These are phyloP conservation scores for Colletotrichum abscissum DNA, from an alignment of 2,329 filamentous ascomycete genomes.

Conservation along the genomic window DNA sequence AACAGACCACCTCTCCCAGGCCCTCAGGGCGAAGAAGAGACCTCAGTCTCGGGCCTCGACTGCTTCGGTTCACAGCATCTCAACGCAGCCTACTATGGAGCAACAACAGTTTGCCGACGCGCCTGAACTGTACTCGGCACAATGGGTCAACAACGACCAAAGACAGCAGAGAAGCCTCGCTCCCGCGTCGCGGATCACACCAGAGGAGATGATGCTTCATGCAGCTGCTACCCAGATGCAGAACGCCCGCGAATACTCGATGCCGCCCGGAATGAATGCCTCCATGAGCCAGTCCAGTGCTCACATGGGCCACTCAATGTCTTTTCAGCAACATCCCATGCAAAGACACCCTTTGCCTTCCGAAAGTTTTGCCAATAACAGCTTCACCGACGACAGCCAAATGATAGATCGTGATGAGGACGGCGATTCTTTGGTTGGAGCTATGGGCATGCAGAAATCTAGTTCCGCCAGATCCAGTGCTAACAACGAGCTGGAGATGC, in stretches of 20 bases:
- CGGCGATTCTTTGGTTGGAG: slow-evolving; percentile 61
- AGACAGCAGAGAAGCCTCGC: slow-evolving; percentile 56
- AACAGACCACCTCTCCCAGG: slow-evolving; percentile 46
- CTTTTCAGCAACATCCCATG: slow-evolving; percentile 50
- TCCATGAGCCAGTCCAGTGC: slow-evolving; percentile 45
- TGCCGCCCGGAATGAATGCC: slow-evolving; percentile 61
- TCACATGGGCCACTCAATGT: slow-evolving; percentile 39
- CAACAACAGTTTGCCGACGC: slow-evolving; percentile 55
- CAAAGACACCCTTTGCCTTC: slow-evolving; percentile 63
- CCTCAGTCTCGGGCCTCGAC: slow-evolving; percentile 67
- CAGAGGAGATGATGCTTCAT: slow-evolving; percentile 71
- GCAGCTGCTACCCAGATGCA: slow-evolving; percentile 65
- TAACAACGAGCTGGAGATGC: slow-evolving; percentile 84
- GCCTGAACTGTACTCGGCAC: slow-evolving; percentile 57
- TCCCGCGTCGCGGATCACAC: slow-evolving; percentile 58
- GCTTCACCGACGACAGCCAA: slow-evolving; percentile 70
- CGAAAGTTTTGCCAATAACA: slow-evolving; percentile 65
- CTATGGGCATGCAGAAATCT: slow-evolving; percentile 62
- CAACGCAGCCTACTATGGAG: slow-evolving; percentile 64
- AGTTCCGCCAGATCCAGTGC: slow-evolving; percentile 74
- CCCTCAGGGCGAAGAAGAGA: slow-evolving; percentile 58
- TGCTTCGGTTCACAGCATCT: slow-evolving; percentile 65
- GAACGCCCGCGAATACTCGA: slow-evolving; percentile 58
- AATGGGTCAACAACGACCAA: slow-evolving; percentile 62
- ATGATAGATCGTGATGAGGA: slow-evolving; percentile 72